Evolutionary conservation across 495 filamentous ascomycete genomes (phyloP).

Genomic region (Penicillium bialowiezense): DNA sequence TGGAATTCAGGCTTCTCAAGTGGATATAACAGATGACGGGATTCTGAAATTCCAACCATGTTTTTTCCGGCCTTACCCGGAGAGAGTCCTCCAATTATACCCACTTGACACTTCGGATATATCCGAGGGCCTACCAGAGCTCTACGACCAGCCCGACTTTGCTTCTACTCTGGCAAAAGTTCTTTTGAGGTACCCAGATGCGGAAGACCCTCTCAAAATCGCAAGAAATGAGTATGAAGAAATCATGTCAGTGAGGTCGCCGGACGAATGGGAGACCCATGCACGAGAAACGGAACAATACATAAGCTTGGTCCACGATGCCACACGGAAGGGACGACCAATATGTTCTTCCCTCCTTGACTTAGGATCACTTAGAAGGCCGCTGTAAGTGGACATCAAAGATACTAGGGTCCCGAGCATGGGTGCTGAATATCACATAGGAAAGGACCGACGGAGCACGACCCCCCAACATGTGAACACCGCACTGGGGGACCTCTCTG

Average conservation of each 20-base stretch:
- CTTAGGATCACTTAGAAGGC: background rate
- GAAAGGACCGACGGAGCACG: background rate
- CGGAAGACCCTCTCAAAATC: background rate
- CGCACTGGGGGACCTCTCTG: background rate
- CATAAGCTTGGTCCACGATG: background rate
- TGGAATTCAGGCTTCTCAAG: conserved; percentile 6
- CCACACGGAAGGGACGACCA: background rate
- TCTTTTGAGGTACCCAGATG: background rate
- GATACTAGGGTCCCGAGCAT: background rate
- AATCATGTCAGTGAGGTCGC: background rate
- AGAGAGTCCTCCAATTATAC: conserved; percentile 1
- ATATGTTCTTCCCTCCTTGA: background rate
- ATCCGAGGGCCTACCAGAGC: no score
- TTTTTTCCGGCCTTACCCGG: conserved; percentile 4
- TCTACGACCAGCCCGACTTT: background rate
- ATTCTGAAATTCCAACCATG: conserved; percentile 2
- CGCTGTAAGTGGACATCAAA: background rate
- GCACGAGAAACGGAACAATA: background rate
- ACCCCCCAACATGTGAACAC: background rate
- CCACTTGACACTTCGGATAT: background rate
- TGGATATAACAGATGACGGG: background rate
- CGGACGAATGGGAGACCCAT: background rate
- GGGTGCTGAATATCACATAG: background rate
- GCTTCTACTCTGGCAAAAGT: background rate
- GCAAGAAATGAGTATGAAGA: background rate